Conservation (phyloP, 129 eudicot species). For the Silybum marianum region DNA sequence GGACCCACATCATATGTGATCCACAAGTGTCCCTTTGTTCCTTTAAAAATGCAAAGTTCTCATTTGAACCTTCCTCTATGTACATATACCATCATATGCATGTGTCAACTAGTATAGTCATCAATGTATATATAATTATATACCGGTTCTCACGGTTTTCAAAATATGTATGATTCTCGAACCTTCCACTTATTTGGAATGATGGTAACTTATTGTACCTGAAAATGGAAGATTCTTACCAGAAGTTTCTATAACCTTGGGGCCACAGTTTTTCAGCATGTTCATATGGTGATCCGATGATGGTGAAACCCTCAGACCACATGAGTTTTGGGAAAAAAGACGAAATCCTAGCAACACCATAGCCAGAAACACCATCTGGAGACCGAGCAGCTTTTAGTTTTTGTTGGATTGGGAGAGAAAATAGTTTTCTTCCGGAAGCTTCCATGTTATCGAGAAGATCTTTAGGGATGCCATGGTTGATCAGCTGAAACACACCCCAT, state of each 20-base stretch:
- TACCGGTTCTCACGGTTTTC: not conserved
- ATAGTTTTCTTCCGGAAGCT: constrained; percentile 48
- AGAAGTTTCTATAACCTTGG: constrained; percentile 54
- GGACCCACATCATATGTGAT: no score
- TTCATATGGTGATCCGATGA: constrained; percentile 66
- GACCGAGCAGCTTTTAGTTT: constrained; percentile 75
- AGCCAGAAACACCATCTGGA: constrained; percentile 67
- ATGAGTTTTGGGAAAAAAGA: constrained; percentile 74
- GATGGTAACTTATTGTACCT: not conserved
- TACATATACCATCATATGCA: not conserved
- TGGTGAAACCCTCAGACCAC: constrained; percentile 98
- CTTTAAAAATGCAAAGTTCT: no score
- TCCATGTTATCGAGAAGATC: constrained; percentile 50
- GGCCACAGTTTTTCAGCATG: constrained; percentile 95
- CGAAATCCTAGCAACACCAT: constrained; percentile 78
- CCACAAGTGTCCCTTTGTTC: no score
- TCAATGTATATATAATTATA: not conserved
- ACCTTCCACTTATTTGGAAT: not conserved
- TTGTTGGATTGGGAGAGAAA: constrained; percentile 73
- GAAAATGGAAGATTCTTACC: constrained; percentile 47
- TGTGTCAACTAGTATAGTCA: not conserved
- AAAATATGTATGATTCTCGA: not conserved
- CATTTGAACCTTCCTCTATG: no score
- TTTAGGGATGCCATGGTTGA: constrained; percentile 59
- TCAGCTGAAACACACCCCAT: constrained; percentile 85